These are phyloP conservation scores for Didymella segeticola DNA, from an alignment of 2,329 filamentous ascomycete genomes.

Conservation along the genomic window DNA sequence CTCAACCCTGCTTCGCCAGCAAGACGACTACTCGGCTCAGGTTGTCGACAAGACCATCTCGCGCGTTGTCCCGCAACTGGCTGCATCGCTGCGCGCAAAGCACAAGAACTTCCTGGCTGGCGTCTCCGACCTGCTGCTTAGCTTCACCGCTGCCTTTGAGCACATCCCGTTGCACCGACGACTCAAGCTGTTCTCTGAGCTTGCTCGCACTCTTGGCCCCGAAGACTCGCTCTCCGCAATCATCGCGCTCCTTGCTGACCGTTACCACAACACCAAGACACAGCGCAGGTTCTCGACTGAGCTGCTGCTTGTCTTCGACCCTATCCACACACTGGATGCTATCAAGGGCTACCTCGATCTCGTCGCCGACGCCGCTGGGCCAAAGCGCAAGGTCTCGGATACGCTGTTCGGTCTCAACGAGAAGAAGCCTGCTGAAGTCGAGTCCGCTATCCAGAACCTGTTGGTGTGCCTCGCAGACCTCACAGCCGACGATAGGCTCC, in stretches of 20 bases:
- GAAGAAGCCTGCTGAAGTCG: slow-evolving; percentile 49
- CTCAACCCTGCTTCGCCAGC: slow-evolving; percentile 85
- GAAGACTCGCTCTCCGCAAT: slow-evolving; percentile 89
- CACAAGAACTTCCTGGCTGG: slow-evolving; percentile 81
- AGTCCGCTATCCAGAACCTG: slow-evolving; percentile 47
- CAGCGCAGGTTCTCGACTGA: slow-evolving; percentile 78
- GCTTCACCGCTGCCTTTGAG: slow-evolving; percentile 95
- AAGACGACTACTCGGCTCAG: slow-evolving; percentile 95
- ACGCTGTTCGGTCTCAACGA: slow-evolving; percentile 70
- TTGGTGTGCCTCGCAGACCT: slow-evolving; percentile 50
- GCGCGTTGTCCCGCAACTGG: slow-evolving; percentile 89
- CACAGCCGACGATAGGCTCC: slow-evolving; percentile 42
- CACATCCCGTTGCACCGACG: slow-evolving; percentile 90
- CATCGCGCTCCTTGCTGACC: slow-evolving; percentile 87
- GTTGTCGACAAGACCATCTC: slow-evolving; percentile 95
- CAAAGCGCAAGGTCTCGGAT: slow-evolving; percentile 76
- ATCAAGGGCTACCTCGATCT: slow-evolving; percentile 79
- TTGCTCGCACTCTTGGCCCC: slow-evolving; percentile 84
- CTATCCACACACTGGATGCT: slow-evolving; percentile 75
- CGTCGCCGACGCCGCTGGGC: slow-evolving; percentile 74
- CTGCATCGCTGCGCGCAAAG: slow-evolving; percentile 79
- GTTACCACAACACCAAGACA: slow-evolving; percentile 78
- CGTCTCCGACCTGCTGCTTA: slow-evolving; percentile 87
- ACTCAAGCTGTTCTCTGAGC: slow-evolving; percentile 79
- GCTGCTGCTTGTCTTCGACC: slow-evolving; percentile 74